phyloP scores from a whole-genome alignment of 1,284 basidiomycete genomes.

The Austroboletus novae-zelandiae region DNA sequence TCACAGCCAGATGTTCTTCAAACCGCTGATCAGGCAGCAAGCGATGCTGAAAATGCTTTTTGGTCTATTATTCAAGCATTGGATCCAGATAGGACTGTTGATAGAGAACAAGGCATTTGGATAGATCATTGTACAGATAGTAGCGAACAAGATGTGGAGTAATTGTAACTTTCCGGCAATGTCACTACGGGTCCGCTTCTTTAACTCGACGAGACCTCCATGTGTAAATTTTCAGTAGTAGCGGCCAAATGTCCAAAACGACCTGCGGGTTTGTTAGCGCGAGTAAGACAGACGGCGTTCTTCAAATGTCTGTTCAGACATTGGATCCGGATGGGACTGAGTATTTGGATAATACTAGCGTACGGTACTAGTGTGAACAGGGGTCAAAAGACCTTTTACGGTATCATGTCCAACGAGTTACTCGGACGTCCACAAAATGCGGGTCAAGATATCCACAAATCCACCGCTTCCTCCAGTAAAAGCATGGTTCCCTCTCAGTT shows the following conservation, averaged over 20 bases:
- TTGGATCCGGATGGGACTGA: too few species aligned
- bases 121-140: not conserved
- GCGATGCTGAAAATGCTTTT: constrained; percentile 61
- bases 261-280: too few species aligned
- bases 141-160: not conserved
- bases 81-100: not conserved
- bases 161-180: not conserved
- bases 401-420: too few species aligned
- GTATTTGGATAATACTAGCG: too few species aligned
- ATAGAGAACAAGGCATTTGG: constrained; percentile 13
- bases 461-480: constrained; percentile 40
- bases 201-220: too few species aligned
- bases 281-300: too few species aligned
- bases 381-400: too few species aligned
- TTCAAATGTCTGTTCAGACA: too few species aligned
- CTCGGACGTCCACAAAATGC: constrained; percentile 28
- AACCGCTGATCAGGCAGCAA: constrained; percentile 55
- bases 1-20: constrained; percentile 48
- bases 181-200: too few species aligned
- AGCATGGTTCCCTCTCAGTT: constrained; percentile 40
- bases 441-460: constrained; percentile 39
- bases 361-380: too few species aligned
- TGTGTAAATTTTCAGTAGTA: too few species aligned
- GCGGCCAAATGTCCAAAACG: too few species aligned
- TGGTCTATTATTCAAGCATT: constrained; percentile 37